A percentile compares a stretch with the other conserved stretches of the same genome.
phyloP scores from a whole-genome alignment of 768 basidiomycete genomes.

The Auricularia heimuer region DNA sequence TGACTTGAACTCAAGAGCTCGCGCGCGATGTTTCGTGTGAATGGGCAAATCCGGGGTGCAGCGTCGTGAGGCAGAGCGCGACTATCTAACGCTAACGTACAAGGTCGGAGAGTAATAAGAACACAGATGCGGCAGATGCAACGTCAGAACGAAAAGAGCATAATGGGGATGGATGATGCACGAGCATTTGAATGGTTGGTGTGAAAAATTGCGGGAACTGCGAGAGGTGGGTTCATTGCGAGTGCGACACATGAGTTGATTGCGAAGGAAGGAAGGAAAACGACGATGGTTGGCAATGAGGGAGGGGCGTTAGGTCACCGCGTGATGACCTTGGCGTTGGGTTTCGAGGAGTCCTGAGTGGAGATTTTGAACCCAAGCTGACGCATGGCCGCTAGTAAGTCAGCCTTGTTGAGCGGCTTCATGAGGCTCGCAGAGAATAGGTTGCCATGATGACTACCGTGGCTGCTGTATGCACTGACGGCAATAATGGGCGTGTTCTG shows the following conservation, averaged over 20 bases:
- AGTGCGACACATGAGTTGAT: neutral
- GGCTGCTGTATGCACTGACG: slow-evolving; percentile 77
- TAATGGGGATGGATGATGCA: neutral
- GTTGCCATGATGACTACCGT: slow-evolving; percentile 52
- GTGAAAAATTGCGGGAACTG: neutral
- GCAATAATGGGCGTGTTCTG: slow-evolving; percentile 86
- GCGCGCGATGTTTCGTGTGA: no score
- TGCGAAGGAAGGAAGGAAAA: neutral
- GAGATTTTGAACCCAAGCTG: slow-evolving; percentile 88
- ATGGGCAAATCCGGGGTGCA: neutral
- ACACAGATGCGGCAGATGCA: neutral
- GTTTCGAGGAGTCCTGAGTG: slow-evolving; percentile 22
- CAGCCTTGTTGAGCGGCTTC: slow-evolving; percentile 85
- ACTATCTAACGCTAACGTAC: neutral
- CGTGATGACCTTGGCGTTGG: neutral
- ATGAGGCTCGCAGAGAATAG: slow-evolving; percentile 73
- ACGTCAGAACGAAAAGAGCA: neutral
- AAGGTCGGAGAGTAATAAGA: neutral
- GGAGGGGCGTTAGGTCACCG: slow-evolving; percentile 19
- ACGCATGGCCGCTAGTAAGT: slow-evolving; percentile 68
- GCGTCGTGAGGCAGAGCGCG: neutral
- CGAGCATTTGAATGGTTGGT: neutral
- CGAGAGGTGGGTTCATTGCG: neutral
- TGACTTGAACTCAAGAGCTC: no score
- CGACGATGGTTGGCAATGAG: slow-evolving; percentile 23